Evolutionary conservation across 345 rosid species (phyloP), one percentile per base, ranked within the genome.

Genomic region (Salix udensis): DNA sequence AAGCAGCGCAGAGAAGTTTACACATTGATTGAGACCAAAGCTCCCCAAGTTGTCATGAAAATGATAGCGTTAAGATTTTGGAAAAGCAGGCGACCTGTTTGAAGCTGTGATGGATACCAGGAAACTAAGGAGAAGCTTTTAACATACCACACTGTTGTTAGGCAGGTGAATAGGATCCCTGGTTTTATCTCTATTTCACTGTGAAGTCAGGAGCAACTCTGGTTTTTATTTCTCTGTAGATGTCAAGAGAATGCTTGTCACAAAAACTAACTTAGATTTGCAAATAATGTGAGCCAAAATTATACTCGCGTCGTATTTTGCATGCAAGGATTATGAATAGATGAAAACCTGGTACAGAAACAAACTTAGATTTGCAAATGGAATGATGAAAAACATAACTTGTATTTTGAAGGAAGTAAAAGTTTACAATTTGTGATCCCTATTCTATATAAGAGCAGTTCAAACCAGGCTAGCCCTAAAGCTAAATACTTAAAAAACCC

Each of bases 401-500:
- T 55, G 16, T 10, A 69, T 44, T 34, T 48, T 10, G 37, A 48
- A 40, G 70, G 26, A 37, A 71, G 67, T 58, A 58, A 24, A 55
- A 58, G 67, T 42, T 78, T 61, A 39, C 34, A 42, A 19, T 28
- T 78, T 73, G 37, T 72, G 19, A 26, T 30, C 46, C 67, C 72
- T 72, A 15, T 58, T 34, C 62, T 62, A 34, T 64, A 26, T 37
- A 71, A 19, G 36, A 50, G 72, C 67, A 72, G 76, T 40, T 65
- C 76, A 52, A 67, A 52, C 28, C 30, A 61, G 72, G 66, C 31
- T 66, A n/a, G 23, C 52, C 39, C 30, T 7, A 2, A 48, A 36
- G 10, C 16, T 36, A 15, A 52, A 67, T 66, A 7, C 48, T 67
- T 34, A 0, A 19, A 46, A 46, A 30, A 65, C 46, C 34, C 34